Evolutionary conservation across 2,329 filamentous ascomycete species (phyloP), one percentile per base, ranked within the genome.

Genomic region (Sporothrix dimorphospora): DNA sequence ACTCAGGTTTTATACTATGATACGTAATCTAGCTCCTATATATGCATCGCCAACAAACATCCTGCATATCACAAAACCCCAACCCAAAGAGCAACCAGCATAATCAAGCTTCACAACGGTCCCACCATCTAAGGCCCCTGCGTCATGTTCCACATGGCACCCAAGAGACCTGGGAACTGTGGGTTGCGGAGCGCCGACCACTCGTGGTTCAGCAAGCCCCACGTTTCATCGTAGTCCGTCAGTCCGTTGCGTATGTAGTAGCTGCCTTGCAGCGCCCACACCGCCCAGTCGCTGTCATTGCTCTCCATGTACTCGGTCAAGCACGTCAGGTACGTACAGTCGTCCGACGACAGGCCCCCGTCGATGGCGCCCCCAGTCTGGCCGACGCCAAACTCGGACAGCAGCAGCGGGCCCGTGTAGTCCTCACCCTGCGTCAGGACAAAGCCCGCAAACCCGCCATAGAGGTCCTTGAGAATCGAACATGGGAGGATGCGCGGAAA

Each of bases 311-410:
- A 88, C 12, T 81, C 82, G 5, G 83, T 80, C 47, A 90, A 76
- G 75, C 88, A 90, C 11, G 80, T 79, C 61, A 88, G 81, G 76
- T 89, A 89, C 0, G 76, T 77, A 69, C 81, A 76, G 61, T 87
- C 85, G 57, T 82, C 81, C 45, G 83, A 80, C 53, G 77, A 80
- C 19, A 86, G 76, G 0, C 84, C 85, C 45, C 81, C 77, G 70
- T 80, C 75, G 4, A 78, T 75, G 2, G 49, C 14, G 4, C 84
- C 84, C 19, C 83, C 83, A 24, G 78, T 78, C 80, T 84, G 83
- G 72, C 82, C 84, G 61, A 86, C 87, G 40, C 88, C 88, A 75
- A 90, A 90, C 80, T 90, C 88, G 71, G 85, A 86, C 57, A 90
- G 78, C 66, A 88, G 82, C n/a, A 89, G 79, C 2, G 88, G 87